These are phyloP conservation scores for Sclerotinia spermophila DNA, from an alignment of 2,329 filamentous ascomycete genomes.

Conservation along the genomic window DNA sequence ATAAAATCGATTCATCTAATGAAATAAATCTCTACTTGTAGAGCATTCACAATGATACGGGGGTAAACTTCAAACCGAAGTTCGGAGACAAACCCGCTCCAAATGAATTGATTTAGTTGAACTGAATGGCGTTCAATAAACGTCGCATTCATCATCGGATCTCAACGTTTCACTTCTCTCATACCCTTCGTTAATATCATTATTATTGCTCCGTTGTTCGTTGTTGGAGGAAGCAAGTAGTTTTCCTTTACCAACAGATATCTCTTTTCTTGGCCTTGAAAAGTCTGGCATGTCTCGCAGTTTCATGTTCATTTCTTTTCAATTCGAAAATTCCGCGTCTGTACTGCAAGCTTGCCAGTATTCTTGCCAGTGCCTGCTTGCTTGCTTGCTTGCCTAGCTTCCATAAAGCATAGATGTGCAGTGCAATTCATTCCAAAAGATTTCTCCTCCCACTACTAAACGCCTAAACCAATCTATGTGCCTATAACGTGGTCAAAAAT, in stretches of 20 bases:
- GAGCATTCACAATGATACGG: neutral
- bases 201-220: neutral
- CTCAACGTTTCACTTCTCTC: neutral
- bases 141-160: fast-evolving
- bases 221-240: neutral
- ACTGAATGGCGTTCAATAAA: neutral
- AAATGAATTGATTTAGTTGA: neutral
- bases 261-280: neutral
- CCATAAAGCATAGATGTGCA: neutral
- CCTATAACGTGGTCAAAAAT: neutral
- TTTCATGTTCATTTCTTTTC: neutral
- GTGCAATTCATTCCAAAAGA: neutral
- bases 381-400: neutral
- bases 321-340: neutral
- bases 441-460: too few relatives aligned
- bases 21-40: too few relatives aligned
- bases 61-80: neutral
- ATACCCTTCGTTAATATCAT: neutral
- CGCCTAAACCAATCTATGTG: neutral
- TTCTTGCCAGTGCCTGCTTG: neutral
- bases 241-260: neutral
- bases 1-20: too few relatives aligned
- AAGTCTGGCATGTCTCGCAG: neutral
- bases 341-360: neutral
- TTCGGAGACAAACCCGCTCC: neutral